These are phyloP conservation scores for Hymenoscyphus salicellus DNA, from an alignment of 2,329 filamentous ascomycete species.

Conservation along the genomic window DNA sequence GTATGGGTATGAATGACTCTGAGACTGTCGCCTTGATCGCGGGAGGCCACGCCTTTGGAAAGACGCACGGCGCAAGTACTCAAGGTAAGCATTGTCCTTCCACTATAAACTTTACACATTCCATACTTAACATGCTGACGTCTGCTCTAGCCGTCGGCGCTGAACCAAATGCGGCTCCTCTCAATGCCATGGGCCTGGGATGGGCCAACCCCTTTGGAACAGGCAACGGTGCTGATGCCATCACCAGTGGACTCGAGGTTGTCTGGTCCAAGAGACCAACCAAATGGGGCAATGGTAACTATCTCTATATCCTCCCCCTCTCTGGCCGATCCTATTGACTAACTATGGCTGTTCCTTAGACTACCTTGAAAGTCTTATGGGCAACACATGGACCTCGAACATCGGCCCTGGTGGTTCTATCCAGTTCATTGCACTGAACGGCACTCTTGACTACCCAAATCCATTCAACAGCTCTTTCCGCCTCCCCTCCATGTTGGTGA, in stretches of 20 bases:
- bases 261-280: conserved; percentile 74
- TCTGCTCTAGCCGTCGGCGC: conserved; percentile 47
- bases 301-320: not conserved
- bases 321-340: conserved; percentile 2
- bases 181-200: conserved; percentile 69
- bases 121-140: no score
- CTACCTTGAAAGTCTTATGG: conserved; percentile 74
- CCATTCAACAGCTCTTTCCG: conserved; percentile 55
- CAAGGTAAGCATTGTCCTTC: no score
- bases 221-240: conserved; percentile 69
- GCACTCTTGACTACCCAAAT: conserved; percentile 65
- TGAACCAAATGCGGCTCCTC: conserved; percentile 62
- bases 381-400: conserved; percentile 72
- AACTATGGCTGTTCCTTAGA: conserved; percentile 11
- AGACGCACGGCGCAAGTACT: conserved; percentile 53
- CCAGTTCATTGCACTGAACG: conserved; percentile 73
- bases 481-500: conserved; percentile 61
- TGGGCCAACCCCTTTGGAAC: conserved; percentile 64
- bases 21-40: conserved; percentile 60
- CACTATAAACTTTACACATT: no score
- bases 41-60: conserved; percentile 59
- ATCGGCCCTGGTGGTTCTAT: conserved; percentile 74
- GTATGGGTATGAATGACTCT: conserved; percentile 63
- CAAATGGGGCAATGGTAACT: conserved; percentile 62
- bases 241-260: conserved; percentile 75